Percentiles rank a stretch among this genome's conserved stretches.
Conservation (phyloP, 139 green algal genomes). For the Diplosphaera chodatii region DNA sequence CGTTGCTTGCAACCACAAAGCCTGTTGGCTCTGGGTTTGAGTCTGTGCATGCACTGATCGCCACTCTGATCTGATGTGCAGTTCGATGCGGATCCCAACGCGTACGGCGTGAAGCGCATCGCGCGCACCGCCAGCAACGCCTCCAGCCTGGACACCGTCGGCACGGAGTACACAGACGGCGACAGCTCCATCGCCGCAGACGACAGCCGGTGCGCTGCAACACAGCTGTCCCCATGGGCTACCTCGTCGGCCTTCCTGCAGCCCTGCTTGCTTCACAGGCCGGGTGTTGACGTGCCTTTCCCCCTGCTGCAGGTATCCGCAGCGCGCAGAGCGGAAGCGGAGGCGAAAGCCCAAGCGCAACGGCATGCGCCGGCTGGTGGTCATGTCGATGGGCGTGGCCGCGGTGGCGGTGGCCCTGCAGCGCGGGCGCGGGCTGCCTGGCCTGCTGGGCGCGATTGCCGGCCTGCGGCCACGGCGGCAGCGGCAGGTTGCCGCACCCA, state of each 20-base stretch:
- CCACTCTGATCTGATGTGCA: too few relatives aligned
- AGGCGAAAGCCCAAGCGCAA: background rate
- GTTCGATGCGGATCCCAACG: slow-evolving; percentile 16
- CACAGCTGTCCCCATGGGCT: too few relatives aligned
- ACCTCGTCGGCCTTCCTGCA: too few relatives aligned
- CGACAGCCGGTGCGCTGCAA: background rate
- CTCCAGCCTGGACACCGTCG: background rate
- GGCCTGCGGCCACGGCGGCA: background rate
- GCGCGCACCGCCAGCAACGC: background rate
- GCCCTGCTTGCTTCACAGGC: too few relatives aligned
- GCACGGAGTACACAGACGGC: background rate
- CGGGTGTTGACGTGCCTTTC: too few relatives aligned
- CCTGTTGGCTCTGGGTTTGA: too few relatives aligned
- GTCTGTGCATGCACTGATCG: too few relatives aligned
- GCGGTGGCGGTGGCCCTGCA: background rate
- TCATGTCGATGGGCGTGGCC: background rate
- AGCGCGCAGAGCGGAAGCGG: background rate
- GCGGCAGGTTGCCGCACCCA: background rate
- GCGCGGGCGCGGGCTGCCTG: background rate
- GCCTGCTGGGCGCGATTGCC: background rate
- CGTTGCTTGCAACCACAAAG: too few relatives aligned
- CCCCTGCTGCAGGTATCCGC: background rate
- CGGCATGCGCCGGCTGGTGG: background rate
- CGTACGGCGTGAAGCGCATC: slow-evolving; percentile 20
- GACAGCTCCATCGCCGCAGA: background rate